A percentile compares a stretch with the other conserved stretches of the same genome.
These are phyloP conservation scores for Lentinus polychrous DNA, from an alignment of 1,284 basidiomycete genomes.

Conservation along the genomic window DNA sequence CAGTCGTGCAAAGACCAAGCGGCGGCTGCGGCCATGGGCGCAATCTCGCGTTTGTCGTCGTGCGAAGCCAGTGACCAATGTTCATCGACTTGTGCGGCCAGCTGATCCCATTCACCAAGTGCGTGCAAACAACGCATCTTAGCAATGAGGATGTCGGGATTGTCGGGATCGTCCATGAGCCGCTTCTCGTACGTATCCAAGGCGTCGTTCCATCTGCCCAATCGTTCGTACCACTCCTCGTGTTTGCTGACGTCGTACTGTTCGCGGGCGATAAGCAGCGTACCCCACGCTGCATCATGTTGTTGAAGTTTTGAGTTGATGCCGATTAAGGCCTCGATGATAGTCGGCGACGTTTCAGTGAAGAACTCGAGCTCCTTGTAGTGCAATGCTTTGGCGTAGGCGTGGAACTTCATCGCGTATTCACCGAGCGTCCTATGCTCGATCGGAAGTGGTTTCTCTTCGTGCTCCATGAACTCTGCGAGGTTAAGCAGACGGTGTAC, in stretches of 20 bases:
- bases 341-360: conserved; percentile 79
- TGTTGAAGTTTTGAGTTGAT: conserved; percentile 98
- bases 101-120: conserved; percentile 94
- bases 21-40: conserved; percentile 94
- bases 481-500: conserved; percentile 93
- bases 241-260: conserved; percentile 83
- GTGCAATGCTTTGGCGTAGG: conserved; percentile 96
- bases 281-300: conserved; percentile 94
- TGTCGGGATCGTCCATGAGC: conserved; percentile 59
- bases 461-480: conserved; percentile 99
- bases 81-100: conserved; percentile 84
- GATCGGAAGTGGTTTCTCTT: conserved; percentile 94
- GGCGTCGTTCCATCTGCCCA: conserved; percentile 96
- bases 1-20: conserved; percentile 97
- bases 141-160: conserved; percentile 75
- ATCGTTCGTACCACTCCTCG: conserved; percentile 97
- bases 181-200: conserved; percentile 83
- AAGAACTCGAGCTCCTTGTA: conserved; percentile 99
- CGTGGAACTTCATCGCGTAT: conserved; percentile 90
- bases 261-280: conserved; percentile 81
- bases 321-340: conserved; percentile 92
- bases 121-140: conserved; percentile 97
- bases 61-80: conserved; percentile 82
- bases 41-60: conserved; percentile 88
- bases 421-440: conserved; percentile 92